These are phyloP conservation scores for Botryosphaeria dothidea DNA, from an alignment of 2,329 filamentous ascomycete species.

Conservation along the genomic window DNA sequence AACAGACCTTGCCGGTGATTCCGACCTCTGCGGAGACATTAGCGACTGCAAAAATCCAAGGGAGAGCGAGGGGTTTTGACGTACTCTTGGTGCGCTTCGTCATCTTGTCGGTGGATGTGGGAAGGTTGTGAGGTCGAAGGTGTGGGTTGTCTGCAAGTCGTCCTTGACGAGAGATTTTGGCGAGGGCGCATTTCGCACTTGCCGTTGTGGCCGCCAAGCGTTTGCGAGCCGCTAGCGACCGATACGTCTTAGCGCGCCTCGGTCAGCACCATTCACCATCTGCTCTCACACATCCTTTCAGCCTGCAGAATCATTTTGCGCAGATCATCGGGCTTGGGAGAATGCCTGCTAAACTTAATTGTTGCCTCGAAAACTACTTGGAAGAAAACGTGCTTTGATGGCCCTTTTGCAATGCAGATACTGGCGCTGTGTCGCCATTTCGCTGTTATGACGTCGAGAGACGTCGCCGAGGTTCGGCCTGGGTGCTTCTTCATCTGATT, in stretches of 20 bases:
- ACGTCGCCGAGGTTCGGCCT: not conserved
- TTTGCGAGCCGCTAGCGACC: constrained; percentile 7
- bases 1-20: constrained; percentile 77
- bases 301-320: not conserved
- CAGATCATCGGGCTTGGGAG: not conserved
- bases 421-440: not conserved
- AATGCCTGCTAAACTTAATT: not conserved
- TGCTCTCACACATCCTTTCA: not conserved
- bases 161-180: constrained; percentile 17
- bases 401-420: not conserved
- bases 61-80: not conserved
- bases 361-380: not conserved
- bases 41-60: constrained; percentile 3
- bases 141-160: constrained; percentile 13
- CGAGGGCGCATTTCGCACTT: constrained; percentile 10
- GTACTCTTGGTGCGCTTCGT: constrained; percentile 37
- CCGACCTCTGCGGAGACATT: constrained; percentile 65
- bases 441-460: not conserved
- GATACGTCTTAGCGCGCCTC: not conserved
- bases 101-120: constrained; percentile 55
- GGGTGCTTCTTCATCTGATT: not conserved
- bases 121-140: constrained; percentile 9
- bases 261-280: not conserved
- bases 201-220: constrained; percentile 14
- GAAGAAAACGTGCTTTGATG: too few species aligned